These are phyloP conservation scores for button mushroom (Agaricus bisporus) DNA, from an alignment of 768 basidiomycete genomes.

Conservation along the genomic window DNA sequence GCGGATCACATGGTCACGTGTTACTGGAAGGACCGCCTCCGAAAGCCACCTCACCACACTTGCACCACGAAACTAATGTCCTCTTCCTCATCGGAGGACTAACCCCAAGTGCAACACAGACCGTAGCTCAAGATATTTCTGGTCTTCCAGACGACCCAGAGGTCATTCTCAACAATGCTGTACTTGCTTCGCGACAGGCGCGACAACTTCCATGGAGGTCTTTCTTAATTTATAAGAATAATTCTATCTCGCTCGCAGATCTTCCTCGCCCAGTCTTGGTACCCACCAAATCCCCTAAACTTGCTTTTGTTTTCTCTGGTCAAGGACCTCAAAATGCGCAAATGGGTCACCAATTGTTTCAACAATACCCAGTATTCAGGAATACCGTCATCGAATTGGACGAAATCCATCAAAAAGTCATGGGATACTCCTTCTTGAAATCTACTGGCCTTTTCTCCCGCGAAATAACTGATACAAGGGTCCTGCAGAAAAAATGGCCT, in stretches of 20 bases:
- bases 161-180: constrained; percentile 4
- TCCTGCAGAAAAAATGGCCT: constrained; percentile 22
- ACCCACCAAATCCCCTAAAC: constrained; percentile 18
- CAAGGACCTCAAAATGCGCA: constrained; percentile 20
- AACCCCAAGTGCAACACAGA: constrained; percentile 20
- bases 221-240: constrained; percentile 26
- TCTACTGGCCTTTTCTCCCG: constrained; percentile 30
- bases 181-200: constrained; percentile 21
- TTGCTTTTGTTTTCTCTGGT: constrained; percentile 27
- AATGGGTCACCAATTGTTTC: constrained; percentile 26
- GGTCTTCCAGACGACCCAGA: constrained; percentile 5
- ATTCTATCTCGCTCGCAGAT: constrained; percentile 18
- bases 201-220: constrained; percentile 28
- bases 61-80: constrained; percentile 14
- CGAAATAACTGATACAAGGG: constrained; percentile 3
- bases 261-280: constrained; percentile 24
- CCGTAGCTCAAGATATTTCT: neutral
- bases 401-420: constrained; percentile 20
- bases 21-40: constrained; percentile 30
- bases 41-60: neutral
- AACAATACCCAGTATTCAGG: constrained; percentile 28
- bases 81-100: constrained; percentile 30
- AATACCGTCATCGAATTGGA: constrained; percentile 32
- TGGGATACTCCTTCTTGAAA: constrained; percentile 29
- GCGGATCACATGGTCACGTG: constrained; percentile 36